Base-by-base conservation (phyloP, 768 basidiomycete genomes). In the Kwoniella botswanensis region DNA sequence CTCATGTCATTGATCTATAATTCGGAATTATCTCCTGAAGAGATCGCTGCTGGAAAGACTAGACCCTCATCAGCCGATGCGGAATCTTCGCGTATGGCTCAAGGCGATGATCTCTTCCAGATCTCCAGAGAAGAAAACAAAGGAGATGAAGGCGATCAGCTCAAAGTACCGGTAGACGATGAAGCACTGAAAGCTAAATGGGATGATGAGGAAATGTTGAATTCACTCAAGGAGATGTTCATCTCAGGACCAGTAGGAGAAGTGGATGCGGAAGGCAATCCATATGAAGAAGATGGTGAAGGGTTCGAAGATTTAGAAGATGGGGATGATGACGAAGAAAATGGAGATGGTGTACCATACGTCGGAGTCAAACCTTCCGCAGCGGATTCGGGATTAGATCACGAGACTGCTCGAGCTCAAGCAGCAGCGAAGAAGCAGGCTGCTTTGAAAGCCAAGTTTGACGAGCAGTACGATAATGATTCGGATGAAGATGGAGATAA, bases 381-480 rank as follows among this genome's bases (percentile, higher is more conserved):
- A 13, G 22, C 13, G 21, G 57, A 43, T 15, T 43, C 35, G 18
- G 65, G 65, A 42, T 76, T 76, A 13, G 78, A 82, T 55, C 75
- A 79, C 70, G 77, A 84, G 71, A 74, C 77, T 56, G 74, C 82
- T 61, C 71, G 82, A 68, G 41, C 79, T 7, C 86, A 88, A 1
- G 79, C 83, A 2, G 89, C 98, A 44, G 89, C 91, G 10, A 87
- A 88, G 41, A 98, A 96, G 85, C 98, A 98, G 85, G 93, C 92
- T 76, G 89, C 87, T 2, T 88, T 98, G 70, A 97, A 97, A 84
- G 89, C 90, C 74, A 95, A 96, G 83, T 99, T 99, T 81, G 93
- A 99, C 84, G 93, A 93, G 76, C 92, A 96, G 84, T 98, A 98
- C 83, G 93, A 94, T 74, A 93, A 94, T 74, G 91, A 92, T 2